These are phyloP conservation scores for Trichoderma orchidacearum DNA, from an alignment of 495 filamentous ascomycete genomes.

Conservation along the genomic window DNA sequence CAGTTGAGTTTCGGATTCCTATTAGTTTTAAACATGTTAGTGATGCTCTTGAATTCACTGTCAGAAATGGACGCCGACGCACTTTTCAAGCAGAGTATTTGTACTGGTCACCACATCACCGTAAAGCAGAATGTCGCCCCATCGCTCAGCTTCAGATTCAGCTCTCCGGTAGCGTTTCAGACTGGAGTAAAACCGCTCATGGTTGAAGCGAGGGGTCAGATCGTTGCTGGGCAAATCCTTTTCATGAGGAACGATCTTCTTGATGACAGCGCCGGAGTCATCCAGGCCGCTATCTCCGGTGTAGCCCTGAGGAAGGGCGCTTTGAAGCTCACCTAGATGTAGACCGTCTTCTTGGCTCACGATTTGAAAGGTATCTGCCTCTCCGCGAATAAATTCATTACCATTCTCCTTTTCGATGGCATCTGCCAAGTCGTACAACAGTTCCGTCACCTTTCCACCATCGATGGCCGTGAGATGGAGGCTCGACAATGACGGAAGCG, in stretches of 20 bases:
- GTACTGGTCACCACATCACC: constrained; percentile 91
- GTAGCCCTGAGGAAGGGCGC: constrained; percentile 33
- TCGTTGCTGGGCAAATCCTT: constrained; percentile 53
- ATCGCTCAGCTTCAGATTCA: constrained; percentile 40
- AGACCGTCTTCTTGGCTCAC: constrained; percentile 46
- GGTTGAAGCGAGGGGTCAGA: constrained; percentile 81
- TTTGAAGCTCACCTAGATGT: constrained; percentile 30
- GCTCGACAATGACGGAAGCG: constrained; percentile 70
- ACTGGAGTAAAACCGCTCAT: constrained; percentile 63
- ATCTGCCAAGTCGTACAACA: constrained; percentile 54
- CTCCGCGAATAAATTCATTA: constrained; percentile 66
- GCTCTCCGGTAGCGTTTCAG: constrained; percentile 49
- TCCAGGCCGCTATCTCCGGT: too few relatives aligned
- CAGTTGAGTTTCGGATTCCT: constrained; percentile 70
- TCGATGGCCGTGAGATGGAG: constrained; percentile 69
- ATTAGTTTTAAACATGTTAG: constrained; percentile 3
- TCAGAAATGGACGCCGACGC: constrained; percentile 6
- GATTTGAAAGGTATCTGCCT: constrained; percentile 76
- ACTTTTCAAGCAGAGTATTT: constrained; percentile 91
- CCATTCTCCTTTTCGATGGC: constrained; percentile 53
- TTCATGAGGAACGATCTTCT: constrained; percentile 59
- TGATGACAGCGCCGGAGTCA: constrained; percentile 53
- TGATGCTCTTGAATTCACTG: not conserved
- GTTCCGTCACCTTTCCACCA: constrained; percentile 46
- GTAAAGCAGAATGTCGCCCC: constrained; percentile 72